Base-by-base conservation (phyloP, 2,329 filamentous ascomycete genomes). In the Purpureocillium lavendulum region DNA sequence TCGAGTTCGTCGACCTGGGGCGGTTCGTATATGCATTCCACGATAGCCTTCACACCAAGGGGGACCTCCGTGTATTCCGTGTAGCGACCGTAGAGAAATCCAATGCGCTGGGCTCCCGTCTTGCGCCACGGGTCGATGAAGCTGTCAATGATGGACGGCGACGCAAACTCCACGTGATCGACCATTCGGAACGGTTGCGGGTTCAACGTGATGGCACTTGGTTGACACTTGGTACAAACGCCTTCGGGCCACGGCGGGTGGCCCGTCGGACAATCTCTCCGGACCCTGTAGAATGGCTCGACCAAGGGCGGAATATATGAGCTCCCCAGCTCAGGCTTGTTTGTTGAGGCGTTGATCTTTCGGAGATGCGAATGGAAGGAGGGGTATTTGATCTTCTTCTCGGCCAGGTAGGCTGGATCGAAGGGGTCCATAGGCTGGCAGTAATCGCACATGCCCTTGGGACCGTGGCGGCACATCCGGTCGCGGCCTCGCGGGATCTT, bases 381-480 rank as follows among this genome's bases (percentile, higher is more conserved):
- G 21, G 92, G 73, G 62, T 98, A 94, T 62, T 98, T 98, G 73
- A 98, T 96, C 73, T 96, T 96, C 71, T 90, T 94, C 52, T 98
- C 90, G 24, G 79, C 77, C 14, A 98, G 74, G 53, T 96, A 96
- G 40, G 80, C 80, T n/a, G 83, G 62, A 55, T 94, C 82, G 62
- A 94, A 98, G 1, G 92, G 92, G 56, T 98, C 92, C 37, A 97
- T 67, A 0, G 94, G 94, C 78, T 94, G 94, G 67, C 92, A 98
- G 65, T 96, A 94, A 65, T 98, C 92, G 63, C 92, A 98, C 92
- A 98, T 98, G 59, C 92, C 92, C 65, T 95, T 97, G 38, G 84
- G 82, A 2, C 90, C 90, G 60, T 98, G 92, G 45, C 87, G 82
- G 67, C 92, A 98, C 88, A 98, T 92, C 58, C 85, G 86, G 58